A percentile compares a stretch with the other conserved stretches of the same genome.
Evolutionary conservation across 2,329 filamentous ascomycete species (phyloP).

Genomic region (Sclerotinia trifoliorum): DNA sequence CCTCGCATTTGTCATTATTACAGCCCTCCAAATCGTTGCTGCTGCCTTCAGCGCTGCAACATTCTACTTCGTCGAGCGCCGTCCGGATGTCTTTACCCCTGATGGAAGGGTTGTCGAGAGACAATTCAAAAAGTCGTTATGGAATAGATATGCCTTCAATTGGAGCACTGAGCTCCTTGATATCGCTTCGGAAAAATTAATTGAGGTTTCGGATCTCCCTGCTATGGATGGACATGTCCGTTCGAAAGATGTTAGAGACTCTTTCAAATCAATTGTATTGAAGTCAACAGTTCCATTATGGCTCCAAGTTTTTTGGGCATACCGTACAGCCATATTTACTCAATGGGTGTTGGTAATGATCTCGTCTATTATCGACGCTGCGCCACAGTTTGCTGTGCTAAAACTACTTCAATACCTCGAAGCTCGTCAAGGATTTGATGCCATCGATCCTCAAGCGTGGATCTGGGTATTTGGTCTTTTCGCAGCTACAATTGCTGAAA

Average conservation of each 20-base stretch:
- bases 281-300: conserved; percentile 51
- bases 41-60: conserved; percentile 19
- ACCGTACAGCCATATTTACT: conserved; percentile 1
- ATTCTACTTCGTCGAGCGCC: conserved; percentile 52
- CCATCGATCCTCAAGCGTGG: conserved; percentile 28
- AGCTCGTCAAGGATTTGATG: conserved; percentile 25
- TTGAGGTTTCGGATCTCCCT: conserved; percentile 62
- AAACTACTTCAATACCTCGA: conserved; percentile 31
- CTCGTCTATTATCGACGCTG: conserved; percentile 28
- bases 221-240: conserved; percentile 55
- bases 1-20: conserved; percentile 19
- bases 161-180: conserved; percentile 59
- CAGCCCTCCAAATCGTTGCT: conserved; percentile 26
- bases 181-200: conserved; percentile 54
- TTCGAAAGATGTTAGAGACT: conserved; percentile 48
- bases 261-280: conserved; percentile 49
- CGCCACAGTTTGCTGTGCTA: conserved; percentile 31
- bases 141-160: conserved; percentile 61
- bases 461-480: conserved; percentile 28
- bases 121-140: conserved; percentile 59
- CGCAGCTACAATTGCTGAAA: conserved; percentile 23
- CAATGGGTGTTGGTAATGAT: conserved; percentile 47
- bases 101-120: conserved; percentile 58
- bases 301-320: conserved; percentile 45
- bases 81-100: conserved; percentile 62